Evolutionary conservation across 192 early-diverging fungal species (phyloP).

Genomic region (Dispira simplex): DNA sequence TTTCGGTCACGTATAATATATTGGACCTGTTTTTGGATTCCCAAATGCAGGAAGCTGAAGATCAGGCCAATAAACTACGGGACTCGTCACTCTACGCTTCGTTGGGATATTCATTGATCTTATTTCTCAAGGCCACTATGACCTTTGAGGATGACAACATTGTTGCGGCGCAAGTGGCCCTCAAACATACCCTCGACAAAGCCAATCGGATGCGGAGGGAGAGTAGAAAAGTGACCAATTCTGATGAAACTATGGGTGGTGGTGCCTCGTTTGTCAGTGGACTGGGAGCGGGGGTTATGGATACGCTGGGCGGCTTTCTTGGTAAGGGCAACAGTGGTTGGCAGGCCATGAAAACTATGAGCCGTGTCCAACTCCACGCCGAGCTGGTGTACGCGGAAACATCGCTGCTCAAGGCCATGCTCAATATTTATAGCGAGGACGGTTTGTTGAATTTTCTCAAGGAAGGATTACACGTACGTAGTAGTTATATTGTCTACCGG

Average conservation of each 20-base stretch:
- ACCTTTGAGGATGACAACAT: constrained; percentile 54
- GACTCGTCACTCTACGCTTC: constrained; percentile 53
- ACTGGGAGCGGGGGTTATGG: background rate
- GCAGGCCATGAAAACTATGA: constrained; percentile 13
- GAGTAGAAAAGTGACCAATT: background rate
- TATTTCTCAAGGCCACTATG: constrained; percentile 50
- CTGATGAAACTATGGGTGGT: background rate
- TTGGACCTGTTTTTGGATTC: constrained; percentile 70
- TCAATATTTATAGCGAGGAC: constrained; percentile 58
- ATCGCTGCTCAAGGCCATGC: constrained; percentile 50
- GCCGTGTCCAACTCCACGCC: constrained; percentile 22
- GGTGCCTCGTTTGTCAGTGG: background rate
- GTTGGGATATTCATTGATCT: constrained; percentile 52
- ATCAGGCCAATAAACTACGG: constrained; percentile 28
- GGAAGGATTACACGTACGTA: constrained; percentile 63
- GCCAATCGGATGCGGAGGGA: background rate
- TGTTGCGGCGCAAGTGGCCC: background rate
- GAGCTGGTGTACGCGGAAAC: constrained; percentile 76
- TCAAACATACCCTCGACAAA: background rate
- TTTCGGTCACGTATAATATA: constrained; percentile 32
- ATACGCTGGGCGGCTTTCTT: background rate
- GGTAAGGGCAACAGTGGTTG: background rate
- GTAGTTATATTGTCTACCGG: constrained; percentile 48
- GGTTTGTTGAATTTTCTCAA: constrained; percentile 57
- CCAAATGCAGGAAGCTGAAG: constrained; percentile 49